Conservation (phyloP, 2,329 filamentous ascomycete species). For the Pseudocercospora cruenta region DNA sequence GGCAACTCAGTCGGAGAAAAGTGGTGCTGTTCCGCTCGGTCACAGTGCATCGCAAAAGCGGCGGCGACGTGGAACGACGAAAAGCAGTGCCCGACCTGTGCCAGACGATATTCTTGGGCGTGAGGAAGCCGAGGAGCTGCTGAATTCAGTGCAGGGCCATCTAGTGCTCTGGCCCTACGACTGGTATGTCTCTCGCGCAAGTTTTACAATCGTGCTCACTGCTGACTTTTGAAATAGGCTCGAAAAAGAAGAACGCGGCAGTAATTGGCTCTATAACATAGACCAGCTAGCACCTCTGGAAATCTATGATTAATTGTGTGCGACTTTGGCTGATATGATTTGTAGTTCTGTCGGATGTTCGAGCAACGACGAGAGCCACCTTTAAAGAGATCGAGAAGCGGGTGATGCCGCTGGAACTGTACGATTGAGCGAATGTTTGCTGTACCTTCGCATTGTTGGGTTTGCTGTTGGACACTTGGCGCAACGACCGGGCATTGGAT, state of each 20-base stretch:
- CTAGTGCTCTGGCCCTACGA: constrained; percentile 94
- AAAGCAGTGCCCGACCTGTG: constrained; percentile 63
- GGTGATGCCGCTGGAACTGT: not conserved
- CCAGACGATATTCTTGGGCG: constrained; percentile 77
- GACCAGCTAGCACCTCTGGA: constrained; percentile 94
- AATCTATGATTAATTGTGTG: constrained; percentile 65
- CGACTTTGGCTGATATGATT: not conserved
- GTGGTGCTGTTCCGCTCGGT: constrained; percentile 17
- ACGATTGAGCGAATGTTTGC: not conserved
- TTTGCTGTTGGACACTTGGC: too few relatives aligned
- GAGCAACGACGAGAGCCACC: not conserved
- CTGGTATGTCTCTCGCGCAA: constrained; percentile 58
- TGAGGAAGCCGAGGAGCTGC: constrained; percentile 77
- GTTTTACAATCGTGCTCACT: not conserved
- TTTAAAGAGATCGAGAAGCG: not conserved
- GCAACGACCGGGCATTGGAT: not conserved
- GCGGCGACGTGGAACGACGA: constrained; percentile 71
- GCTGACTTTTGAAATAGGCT: constrained; percentile 57
- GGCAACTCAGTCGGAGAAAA: constrained; percentile 29
- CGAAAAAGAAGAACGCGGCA: constrained; percentile 83
- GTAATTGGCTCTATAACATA: constrained; percentile 96
- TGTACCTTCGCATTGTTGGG: too few relatives aligned
- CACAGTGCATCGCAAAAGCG: constrained; percentile 56
- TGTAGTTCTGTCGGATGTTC: not conserved
- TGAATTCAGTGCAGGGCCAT: constrained; percentile 82